Percentiles rank a stretch among this genome's conserved stretches.
phyloP scores from a whole-genome alignment of 1,139 yeast genomes.

The Kodamaea arcana region DNA sequence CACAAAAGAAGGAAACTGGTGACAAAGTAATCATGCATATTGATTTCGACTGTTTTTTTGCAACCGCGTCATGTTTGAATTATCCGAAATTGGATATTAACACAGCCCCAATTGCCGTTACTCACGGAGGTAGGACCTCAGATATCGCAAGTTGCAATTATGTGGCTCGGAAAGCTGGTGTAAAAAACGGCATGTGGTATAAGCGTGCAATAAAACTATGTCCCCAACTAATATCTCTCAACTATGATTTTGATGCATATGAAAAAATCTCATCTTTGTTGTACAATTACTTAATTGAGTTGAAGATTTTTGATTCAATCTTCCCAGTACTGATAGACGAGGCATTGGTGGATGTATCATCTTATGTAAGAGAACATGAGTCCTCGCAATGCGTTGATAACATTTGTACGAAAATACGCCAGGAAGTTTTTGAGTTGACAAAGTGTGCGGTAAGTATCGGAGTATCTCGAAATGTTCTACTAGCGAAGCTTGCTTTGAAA shows the following conservation, averaged over 20 bases:
- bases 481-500: constrained; percentile 74
- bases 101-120: constrained; percentile 71
- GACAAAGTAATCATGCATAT: constrained; percentile 58
- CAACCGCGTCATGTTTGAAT: constrained; percentile 68
- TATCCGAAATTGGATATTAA: constrained; percentile 54
- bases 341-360: constrained; percentile 67
- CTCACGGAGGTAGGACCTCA: constrained; percentile 66
- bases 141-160: constrained; percentile 95
- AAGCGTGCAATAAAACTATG: constrained; percentile 58
- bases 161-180: constrained; percentile 69
- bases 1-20: constrained; percentile 5
- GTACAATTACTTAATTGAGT: constrained; percentile 49
- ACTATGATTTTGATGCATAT: constrained; percentile 69
- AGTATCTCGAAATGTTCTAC: constrained; percentile 60
- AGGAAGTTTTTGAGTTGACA: constrained; percentile 43
- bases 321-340: constrained; percentile 92
- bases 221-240: constrained; percentile 58
- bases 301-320: constrained; percentile 51
- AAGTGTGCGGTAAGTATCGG: constrained; percentile 78
- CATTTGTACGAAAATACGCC: constrained; percentile 41
- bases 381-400: constrained; percentile 16
- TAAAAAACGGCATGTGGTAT: constrained; percentile 89
- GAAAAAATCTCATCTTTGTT: constrained; percentile 48
- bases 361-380: constrained; percentile 14
- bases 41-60: constrained; percentile 94